phyloP scores from a whole-genome alignment of 2,329 filamentous ascomycete species.

The Coniochaeta hoffmannii region DNA sequence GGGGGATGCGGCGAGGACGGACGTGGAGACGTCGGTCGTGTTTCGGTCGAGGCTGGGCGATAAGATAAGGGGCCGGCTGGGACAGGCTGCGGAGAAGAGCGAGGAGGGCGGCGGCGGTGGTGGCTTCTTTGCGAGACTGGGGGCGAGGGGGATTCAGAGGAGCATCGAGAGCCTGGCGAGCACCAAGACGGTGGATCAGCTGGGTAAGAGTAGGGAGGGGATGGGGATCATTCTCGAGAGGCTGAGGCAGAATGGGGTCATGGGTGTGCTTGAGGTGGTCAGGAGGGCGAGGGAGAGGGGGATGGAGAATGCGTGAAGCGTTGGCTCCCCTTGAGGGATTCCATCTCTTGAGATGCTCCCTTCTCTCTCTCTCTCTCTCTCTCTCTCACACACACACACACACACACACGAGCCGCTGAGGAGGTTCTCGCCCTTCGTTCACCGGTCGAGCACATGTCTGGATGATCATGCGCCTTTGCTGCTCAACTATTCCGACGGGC shows the following conservation, averaged over 20 bases:
- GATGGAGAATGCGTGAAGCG: constrained; percentile 18
- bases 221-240: constrained; percentile 77
- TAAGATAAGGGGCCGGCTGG: constrained; percentile 43
- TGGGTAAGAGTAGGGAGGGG: constrained; percentile 74
- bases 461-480: too few relatives aligned
- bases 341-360: neutral
- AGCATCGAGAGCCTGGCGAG: constrained; percentile 75
- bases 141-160: constrained; percentile 64
- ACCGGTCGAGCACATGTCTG: too few relatives aligned
- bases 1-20: constrained; percentile 37
- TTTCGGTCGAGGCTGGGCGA: constrained; percentile 68
- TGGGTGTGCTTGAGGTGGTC: constrained; percentile 50
- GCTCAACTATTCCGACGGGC: too few relatives aligned
- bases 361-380: too few relatives aligned
- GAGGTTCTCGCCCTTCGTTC: neutral
- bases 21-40: constrained; percentile 66
- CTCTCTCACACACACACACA: too few relatives aligned
- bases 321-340: too few relatives aligned
- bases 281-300: constrained; percentile 31
- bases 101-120: constrained; percentile 30
- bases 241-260: constrained; percentile 49
- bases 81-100: constrained; percentile 24
- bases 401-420: too few relatives aligned
- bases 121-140: constrained; percentile 52
- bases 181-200: constrained; percentile 67